Base-by-base conservation (phyloP, 805 yeast genomes). In the Blastobotrys attinorum region DNA sequence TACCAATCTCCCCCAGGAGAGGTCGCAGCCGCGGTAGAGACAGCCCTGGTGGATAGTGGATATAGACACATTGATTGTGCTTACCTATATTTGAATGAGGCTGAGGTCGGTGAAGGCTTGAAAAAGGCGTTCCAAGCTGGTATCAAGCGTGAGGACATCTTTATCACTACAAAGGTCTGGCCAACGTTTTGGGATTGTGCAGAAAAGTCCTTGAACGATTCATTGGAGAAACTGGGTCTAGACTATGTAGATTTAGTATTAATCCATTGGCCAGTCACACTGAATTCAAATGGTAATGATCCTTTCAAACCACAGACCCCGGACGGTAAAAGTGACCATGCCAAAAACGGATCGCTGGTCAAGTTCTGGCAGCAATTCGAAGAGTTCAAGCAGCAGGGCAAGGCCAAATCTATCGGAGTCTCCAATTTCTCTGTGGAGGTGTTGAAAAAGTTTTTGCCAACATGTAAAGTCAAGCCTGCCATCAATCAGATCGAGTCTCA, bases 31-130 rank as follows among this genome's bases (percentile, higher is more conserved):
- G n/a, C n/a, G n/a, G n/a, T n/a, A n/a, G n/a, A n/a, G n/a, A n/a
- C n/a, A n/a, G n/a, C 67, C 71, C 32, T 90, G 89, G 11, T 65
- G 81, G 46, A 69, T 76, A 55, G 65, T 69, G 8, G 89, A 88
- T 79, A 80, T 60, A 71, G 80, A 49, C 86, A 79, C 58, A 79
- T 83, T 51, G 94, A 83, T 60, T 76, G 88, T 7, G 92, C 92
- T 2, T 75, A 76, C 58, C 69, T 72, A 47, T 84, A 84, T 59
- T 94, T 84, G 60, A 80, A 81, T 57, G 94, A 84, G 60, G 67
- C 62, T 16, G 78, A 73, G 51, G 81, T 81, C 13, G 88, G 94
- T n/a, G n/a, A n/a, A n/a, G n/a, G n/a, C n/a, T n/a, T n/a, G n/a
- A n/a, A n/a, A n/a, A n/a, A n/a, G n/a, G n/a, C n/a, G n/a, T n/a